A percentile compares a stretch with the other conserved stretches of the same genome.
These are phyloP conservation scores for Hanseniaspora taiwanica DNA, from an alignment of 805 yeast species.

Conservation along the genomic window DNA sequence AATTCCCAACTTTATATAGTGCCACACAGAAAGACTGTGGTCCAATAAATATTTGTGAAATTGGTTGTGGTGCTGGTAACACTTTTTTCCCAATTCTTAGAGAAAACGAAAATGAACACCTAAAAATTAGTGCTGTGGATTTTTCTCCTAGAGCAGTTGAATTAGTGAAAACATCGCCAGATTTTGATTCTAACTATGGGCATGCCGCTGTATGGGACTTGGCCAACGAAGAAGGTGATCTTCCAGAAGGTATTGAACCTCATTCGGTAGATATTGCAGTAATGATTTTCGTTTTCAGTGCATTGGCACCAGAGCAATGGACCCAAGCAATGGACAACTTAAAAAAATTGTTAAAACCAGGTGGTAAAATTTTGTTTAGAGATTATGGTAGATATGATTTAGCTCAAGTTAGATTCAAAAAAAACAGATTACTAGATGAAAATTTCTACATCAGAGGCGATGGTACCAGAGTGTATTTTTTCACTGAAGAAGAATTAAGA, in stretches of 20 bases:
- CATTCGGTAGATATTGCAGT: slow-evolving; percentile 81
- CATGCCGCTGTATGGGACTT: slow-evolving; percentile 93
- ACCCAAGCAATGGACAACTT: slow-evolving; percentile 60
- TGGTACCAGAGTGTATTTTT: slow-evolving; percentile 94
- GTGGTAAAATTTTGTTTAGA: slow-evolving; percentile 78
- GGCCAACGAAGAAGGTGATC: slow-evolving; percentile 52
- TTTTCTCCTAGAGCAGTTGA: slow-evolving; percentile 85
- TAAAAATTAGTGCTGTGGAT: slow-evolving; percentile 75
- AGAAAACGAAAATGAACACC: slow-evolving; percentile 68
- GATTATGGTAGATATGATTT: slow-evolving; percentile 94
- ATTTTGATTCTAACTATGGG: slow-evolving; percentile 47
- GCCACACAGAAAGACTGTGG: slow-evolving; percentile 63
- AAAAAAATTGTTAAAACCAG: slow-evolving; percentile 69
- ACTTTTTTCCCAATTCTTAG: slow-evolving; percentile 82
- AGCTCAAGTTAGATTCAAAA: slow-evolving; percentile 89
- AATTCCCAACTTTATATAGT: slow-evolving; percentile 75
- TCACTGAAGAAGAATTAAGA: slow-evolving; percentile 83
- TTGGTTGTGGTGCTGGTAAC: slow-evolving; percentile 98
- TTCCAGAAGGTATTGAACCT: slow-evolving; percentile 79
- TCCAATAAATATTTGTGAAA: slow-evolving; percentile 66
- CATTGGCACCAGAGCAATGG: slow-evolving; percentile 90
- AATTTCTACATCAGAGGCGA: slow-evolving; percentile 95
- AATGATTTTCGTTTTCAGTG: slow-evolving; percentile 92
- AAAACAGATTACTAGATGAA: slow-evolving; percentile 73
- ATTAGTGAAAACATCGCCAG: slow-evolving; percentile 52